These are phyloP conservation scores for Discostella stelligeroides DNA, from an alignment of 108 stramenopile species.

Conservation along the genomic window DNA sequence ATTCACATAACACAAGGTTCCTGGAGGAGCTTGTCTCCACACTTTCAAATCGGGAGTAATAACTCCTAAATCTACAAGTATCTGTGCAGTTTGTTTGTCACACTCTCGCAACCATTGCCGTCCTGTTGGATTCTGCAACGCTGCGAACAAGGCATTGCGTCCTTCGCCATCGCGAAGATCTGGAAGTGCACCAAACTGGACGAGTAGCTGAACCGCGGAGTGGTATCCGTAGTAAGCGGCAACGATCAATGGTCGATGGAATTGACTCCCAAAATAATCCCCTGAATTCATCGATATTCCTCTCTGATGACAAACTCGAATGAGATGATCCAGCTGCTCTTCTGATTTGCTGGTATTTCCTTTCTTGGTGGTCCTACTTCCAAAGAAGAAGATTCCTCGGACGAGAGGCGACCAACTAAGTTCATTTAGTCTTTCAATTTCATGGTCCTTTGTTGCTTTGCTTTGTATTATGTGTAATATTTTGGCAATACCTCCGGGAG, in stretches of 20 bases:
- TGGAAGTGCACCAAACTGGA: slow-evolving; percentile 25
- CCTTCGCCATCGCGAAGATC: slow-evolving; percentile 42
- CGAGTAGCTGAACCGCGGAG: slow-evolving; percentile 22
- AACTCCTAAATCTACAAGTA: slow-evolving; percentile 32
- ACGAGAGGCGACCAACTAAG: slow-evolving; percentile 33
- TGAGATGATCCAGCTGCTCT: slow-evolving; percentile 21
- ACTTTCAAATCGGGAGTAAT: slow-evolving; percentile 22
- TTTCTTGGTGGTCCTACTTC: slow-evolving; percentile 25
- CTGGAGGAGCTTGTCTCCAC: slow-evolving; percentile 14
- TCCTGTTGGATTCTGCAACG: slow-evolving; percentile 35
- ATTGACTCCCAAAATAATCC: slow-evolving; percentile 18
- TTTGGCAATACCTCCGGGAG: slow-evolving; percentile 35
- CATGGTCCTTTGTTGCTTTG: slow-evolving; percentile 12
- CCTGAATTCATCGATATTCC: slow-evolving; percentile 31
- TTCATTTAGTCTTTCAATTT: slow-evolving; percentile 25
- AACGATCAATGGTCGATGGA: slow-evolving; percentile 34
- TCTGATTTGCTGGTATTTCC: slow-evolving; percentile 32
- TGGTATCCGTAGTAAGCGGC: slow-evolving; percentile 45
- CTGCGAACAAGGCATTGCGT: slow-evolving; percentile 23
- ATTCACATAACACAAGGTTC: slow-evolving; percentile 30
- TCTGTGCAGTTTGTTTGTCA: slow-evolving; percentile 26
- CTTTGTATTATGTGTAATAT: slow-evolving; percentile 25
- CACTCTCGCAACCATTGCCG: slow-evolving; percentile 27
- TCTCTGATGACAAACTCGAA: slow-evolving; percentile 15
- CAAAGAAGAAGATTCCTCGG: slow-evolving; percentile 33